Conservation (phyloP, 371 early-diverging fungal species). For the Zychaea mexicana region DNA sequence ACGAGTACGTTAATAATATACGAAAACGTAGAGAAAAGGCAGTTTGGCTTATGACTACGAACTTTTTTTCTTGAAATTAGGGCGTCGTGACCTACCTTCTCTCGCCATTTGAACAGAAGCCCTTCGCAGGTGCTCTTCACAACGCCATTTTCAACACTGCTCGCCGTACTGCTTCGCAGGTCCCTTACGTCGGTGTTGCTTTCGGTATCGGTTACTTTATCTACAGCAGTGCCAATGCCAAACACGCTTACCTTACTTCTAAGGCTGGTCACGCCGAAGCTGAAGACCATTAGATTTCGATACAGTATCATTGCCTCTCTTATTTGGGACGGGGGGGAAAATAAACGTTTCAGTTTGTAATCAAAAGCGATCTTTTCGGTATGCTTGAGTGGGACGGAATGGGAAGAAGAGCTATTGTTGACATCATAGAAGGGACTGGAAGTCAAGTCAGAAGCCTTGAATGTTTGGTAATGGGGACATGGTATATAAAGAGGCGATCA, state of each 20-base stretch:
- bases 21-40: background rate
- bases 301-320: background rate
- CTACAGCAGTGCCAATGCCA: slow-evolving; percentile 63
- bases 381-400: too few species aligned
- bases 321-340: too few species aligned
- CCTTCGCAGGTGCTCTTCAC: slow-evolving; percentile 74
- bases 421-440: too few species aligned
- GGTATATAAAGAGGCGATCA: too few species aligned
- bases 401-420: too few species aligned
- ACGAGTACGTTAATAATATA: slow-evolving; percentile 30
- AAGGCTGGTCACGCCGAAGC: slow-evolving; percentile 72
- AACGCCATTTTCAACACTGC: slow-evolving; percentile 80
- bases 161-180: slow-evolving; percentile 72
- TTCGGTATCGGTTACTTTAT: slow-evolving; percentile 64
- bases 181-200: slow-evolving; percentile 75
- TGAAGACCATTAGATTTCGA: slow-evolving; percentile 18
- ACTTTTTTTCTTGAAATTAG: slow-evolving; percentile 25
- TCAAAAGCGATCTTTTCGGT: too few species aligned
- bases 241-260: slow-evolving; percentile 68
- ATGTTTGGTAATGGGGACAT: too few species aligned
- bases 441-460: too few species aligned
- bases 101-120: slow-evolving; percentile 81
- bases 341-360: too few species aligned
- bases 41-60: background rate
- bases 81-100: slow-evolving; percentile 75